A percentile compares a stretch with the other conserved stretches of the same genome.
phyloP scores from a whole-genome alignment of 345 rosid genomes.

The Triadica sebifera region DNA sequence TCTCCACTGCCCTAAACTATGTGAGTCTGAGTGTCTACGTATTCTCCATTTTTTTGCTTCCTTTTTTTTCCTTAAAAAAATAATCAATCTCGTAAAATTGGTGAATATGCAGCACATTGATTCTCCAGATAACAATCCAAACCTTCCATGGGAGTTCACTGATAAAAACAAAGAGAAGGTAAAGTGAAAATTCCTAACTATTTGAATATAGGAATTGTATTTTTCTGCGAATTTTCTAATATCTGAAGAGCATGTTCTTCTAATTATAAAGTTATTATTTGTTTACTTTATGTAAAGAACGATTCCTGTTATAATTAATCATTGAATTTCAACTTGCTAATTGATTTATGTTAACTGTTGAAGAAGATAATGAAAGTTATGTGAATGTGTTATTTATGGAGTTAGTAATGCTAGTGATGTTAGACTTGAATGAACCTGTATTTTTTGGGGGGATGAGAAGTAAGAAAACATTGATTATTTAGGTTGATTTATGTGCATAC shows the following conservation, averaged over 20 bases:
- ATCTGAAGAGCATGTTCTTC: not conserved
- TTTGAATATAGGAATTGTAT: not conserved
- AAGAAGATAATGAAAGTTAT: not conserved
- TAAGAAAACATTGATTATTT: not conserved
- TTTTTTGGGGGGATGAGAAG: not conserved
- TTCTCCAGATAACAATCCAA: slow-evolving; percentile 88
- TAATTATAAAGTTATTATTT: not conserved
- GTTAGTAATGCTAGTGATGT: too few species aligned
- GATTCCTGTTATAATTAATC: not conserved
- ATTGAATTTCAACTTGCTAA: not conserved
- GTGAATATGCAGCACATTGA: slow-evolving; percentile 63
- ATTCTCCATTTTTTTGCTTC: not conserved
- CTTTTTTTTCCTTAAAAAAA: not conserved
- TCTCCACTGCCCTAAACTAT: slow-evolving; percentile 88
- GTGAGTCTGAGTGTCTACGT: slow-evolving; percentile 40
- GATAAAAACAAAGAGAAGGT: slow-evolving; percentile 66
- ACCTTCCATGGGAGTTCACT: slow-evolving; percentile 80
- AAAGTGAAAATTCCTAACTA: not conserved
- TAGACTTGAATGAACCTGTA: not conserved
- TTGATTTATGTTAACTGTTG: not conserved
- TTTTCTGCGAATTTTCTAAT: not conserved
- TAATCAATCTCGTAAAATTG: not conserved
- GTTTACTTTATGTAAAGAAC: not conserved
- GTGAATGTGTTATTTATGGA: not conserved
- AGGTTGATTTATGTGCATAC: not conserved